Percentiles rank a stretch among this genome's conserved stretches.
Conservation (phyloP, 129 eudicot genomes). For the Pseudognaphalium luteoalbum region DNA sequence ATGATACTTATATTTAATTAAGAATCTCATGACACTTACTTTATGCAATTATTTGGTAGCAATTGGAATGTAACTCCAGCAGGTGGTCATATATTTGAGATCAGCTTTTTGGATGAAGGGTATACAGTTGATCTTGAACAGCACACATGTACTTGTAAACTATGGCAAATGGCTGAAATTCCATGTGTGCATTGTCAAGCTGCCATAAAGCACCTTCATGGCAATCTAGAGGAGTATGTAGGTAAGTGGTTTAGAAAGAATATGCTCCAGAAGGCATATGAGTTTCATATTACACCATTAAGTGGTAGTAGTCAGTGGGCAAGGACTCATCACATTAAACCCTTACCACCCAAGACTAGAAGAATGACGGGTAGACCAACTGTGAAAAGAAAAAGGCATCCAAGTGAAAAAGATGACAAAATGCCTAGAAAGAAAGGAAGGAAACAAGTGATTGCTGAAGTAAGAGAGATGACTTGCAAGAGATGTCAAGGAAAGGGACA, state of each 20-base stretch:
- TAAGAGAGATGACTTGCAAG: no score
- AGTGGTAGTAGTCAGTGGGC: not conserved
- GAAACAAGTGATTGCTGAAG: no score
- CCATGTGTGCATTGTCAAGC: not conserved
- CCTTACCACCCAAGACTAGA: not conserved
- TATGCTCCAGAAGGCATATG: not conserved
- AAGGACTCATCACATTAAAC: not conserved
- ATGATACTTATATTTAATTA: no score
- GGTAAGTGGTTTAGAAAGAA: not conserved
- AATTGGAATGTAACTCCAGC: not conserved
- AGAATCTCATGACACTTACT: no score
- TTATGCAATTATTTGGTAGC: not conserved
- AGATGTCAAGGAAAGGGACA: no score
- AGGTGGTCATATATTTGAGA: not conserved
- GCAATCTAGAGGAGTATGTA: not conserved
- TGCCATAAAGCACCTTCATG: not conserved
- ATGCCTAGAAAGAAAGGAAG: not conserved
- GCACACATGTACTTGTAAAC: not conserved
- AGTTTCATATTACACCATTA: not conserved
- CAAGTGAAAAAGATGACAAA: constrained; percentile 11
- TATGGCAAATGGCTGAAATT: not conserved
- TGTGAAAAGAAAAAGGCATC: not conserved
- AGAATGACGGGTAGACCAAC: not conserved
- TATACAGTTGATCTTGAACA: not conserved
- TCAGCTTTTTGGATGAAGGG: not conserved